These are phyloP conservation scores for Linanthus parryae DNA, from an alignment of 148 eudicot species.

Conservation along the genomic window DNA sequence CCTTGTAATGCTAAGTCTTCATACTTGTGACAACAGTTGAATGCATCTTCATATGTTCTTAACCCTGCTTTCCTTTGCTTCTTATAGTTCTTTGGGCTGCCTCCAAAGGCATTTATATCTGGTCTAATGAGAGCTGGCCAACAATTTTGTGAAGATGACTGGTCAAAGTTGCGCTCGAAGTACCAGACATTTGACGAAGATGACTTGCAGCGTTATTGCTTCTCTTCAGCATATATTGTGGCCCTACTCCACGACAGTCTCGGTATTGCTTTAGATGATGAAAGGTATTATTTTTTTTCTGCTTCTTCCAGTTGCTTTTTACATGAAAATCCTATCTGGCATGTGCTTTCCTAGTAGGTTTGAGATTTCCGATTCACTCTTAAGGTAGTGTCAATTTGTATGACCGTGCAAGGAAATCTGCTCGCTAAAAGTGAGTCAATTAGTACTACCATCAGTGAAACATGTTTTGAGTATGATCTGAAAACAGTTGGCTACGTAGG, in stretches of 20 bases:
- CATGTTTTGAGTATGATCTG: too few species aligned
- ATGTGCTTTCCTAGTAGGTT: too few species aligned
- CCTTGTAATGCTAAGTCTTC: neutral
- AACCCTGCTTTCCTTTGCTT: slow-evolving; percentile 9
- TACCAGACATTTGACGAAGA: slow-evolving; percentile 49
- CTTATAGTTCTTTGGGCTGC: slow-evolving; percentile 65
- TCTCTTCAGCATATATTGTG: slow-evolving; percentile 89
- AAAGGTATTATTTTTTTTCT: slow-evolving; percentile 40
- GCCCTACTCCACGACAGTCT: slow-evolving; percentile 94
- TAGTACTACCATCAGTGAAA: too few species aligned
- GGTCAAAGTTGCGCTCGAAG: slow-evolving; percentile 56
- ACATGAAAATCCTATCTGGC: slow-evolving; percentile 1
- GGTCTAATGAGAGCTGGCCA: slow-evolving; percentile 65
- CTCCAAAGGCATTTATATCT: slow-evolving; percentile 47
- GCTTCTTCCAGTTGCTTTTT: neutral
- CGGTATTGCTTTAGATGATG: slow-evolving; percentile 65
- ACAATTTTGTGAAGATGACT: slow-evolving; percentile 71
- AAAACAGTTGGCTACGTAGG: too few species aligned
- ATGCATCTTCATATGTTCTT: neutral
- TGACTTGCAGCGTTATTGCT: slow-evolving; percentile 67
- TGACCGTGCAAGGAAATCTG: too few species aligned
- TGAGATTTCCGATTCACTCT: too few species aligned
- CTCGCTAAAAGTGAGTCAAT: too few species aligned
- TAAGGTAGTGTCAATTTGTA: too few species aligned
- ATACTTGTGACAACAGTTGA: neutral